Percentiles rank a stretch among this genome's conserved stretches.
Conservation (phyloP, 345 rosid species). For the Bretschneidera sinensis region DNA sequence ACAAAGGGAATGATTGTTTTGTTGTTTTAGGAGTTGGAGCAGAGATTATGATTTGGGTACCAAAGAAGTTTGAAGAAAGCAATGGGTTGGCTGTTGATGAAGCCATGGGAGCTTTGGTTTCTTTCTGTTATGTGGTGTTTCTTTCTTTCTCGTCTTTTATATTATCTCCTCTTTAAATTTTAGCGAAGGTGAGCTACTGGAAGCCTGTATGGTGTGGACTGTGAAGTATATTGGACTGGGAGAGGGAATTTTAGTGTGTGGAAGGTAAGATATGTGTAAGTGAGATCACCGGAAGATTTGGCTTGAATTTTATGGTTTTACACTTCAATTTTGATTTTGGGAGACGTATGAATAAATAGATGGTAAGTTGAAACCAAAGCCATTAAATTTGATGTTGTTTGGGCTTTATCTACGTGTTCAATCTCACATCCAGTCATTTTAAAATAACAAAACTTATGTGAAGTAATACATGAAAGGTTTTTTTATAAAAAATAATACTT, state of each 20-base stretch:
- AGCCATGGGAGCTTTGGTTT: constrained; percentile 25
- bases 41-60: constrained; percentile 32
- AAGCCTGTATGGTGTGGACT: background rate
- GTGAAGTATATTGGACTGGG: background rate
- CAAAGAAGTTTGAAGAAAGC: constrained; percentile 40
- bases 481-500: too few species aligned
- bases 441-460: too few species aligned
- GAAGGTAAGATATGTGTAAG: background rate
- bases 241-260: background rate
- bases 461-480: too few species aligned
- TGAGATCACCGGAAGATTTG: background rate
- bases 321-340: constrained; percentile 6
- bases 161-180: background rate
- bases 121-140: background rate
- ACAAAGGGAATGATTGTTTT: constrained; percentile 15
- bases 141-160: background rate
- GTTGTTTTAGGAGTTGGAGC: constrained; percentile 58
- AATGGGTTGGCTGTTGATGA: constrained; percentile 31
- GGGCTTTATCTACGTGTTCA: constrained; percentile 40
- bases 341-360: background rate
- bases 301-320: background rate
- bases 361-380: constrained; percentile 19
- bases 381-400: constrained; percentile 28
- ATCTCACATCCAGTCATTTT: constrained; percentile 29
- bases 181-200: background rate